Evolutionary conservation across 805 yeast genomes (phyloP), one percentile per base, ranked within the genome.

Genomic region (Maudiozyma pseudohumilis): DNA sequence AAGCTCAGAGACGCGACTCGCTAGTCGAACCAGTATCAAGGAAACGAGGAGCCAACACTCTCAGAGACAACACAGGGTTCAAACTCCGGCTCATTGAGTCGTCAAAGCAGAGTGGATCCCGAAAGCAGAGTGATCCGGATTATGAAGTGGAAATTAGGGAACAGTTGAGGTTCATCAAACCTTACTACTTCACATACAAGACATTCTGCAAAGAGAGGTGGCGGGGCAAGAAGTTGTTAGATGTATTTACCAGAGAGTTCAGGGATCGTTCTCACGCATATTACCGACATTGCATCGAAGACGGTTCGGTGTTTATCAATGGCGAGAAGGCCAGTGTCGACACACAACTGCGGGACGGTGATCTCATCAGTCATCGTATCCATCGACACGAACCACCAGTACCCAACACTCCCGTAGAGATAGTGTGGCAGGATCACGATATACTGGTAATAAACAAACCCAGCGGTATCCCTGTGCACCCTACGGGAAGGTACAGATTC

Each of bases 331-430:
- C 95, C 0, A 61, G 61, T 29, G 47, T 77, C 16, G 85, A 83
- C 10, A 69, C 83, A 0, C 56, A 78, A 1, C 73, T 89, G 5
- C 62, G 72, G 29, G 85, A 88, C 53, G 96, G 96, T 0, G 95
- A 87, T 46, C 63, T 82, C 26, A 78, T 89, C 11, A 68, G 75
- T 25, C 95, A 88, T 57, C 63, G 78, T 36, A 66, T 78, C 34
- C 96, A 86, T 55, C 70, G 89, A 35, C 96, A 89, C 53, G 98
- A 89, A 53, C 95, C 96, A 2, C 74, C 92, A 0, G 88, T 87
- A 4, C 59, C 80, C 41, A 36, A 60, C 40, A 51, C 63, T 19
- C 71, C 72, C 0, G 77, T 86, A 32, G 69, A 71, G 39, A 73
- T 83, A 17, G 79, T 87, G 0, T 69, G 68, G 51, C 83, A 86